Evolutionary conservation across 1,284 basidiomycete species (phyloP).

Genomic region (Melampsora americana): DNA sequence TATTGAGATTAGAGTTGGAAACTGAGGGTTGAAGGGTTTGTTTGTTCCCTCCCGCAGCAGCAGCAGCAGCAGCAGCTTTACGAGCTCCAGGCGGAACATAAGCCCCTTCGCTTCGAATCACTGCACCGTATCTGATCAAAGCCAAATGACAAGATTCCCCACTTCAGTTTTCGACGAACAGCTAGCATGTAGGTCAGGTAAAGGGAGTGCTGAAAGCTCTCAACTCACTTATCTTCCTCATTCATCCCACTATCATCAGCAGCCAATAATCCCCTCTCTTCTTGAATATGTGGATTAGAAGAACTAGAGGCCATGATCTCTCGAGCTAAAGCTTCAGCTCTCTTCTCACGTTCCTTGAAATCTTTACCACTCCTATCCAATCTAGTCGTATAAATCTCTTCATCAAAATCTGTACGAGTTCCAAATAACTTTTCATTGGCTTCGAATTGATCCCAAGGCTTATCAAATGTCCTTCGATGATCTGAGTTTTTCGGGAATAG

Average conservation of each 20-base stretch:
- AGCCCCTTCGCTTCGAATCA: conserved; percentile 79
- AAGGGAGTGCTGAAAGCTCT: neutral
- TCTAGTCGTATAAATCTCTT: conserved; percentile 92
- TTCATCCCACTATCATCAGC: conserved; percentile 67
- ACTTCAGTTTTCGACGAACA: too few relatives aligned
- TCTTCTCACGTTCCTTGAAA: conserved; percentile 81
- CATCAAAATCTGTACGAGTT: conserved; percentile 84
- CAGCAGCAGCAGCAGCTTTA: conserved; percentile 54
- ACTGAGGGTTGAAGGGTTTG: conserved; percentile 45
- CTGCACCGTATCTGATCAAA: conserved; percentile 74
- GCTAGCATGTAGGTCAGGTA: too few relatives aligned
- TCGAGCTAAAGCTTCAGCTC: conserved; percentile 80
- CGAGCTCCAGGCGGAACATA: conserved; percentile 87
- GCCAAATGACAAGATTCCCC: conserved; percentile 39
- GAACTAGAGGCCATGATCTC: conserved; percentile 69
- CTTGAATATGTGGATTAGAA: conserved; percentile 77
- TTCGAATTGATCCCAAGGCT: conserved; percentile 90
- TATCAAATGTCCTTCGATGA: conserved; percentile 40
- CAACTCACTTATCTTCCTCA: conserved; percentile 84
- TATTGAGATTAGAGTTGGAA: conserved; percentile 31
- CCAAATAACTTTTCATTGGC: conserved; percentile 91
- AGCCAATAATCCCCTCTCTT: conserved; percentile 71
- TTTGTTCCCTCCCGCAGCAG: conserved; percentile 49
- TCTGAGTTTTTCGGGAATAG: conserved; percentile 46
- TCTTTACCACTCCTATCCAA: conserved; percentile 79